Conservation (phyloP, 83 land plant genomes). For the Picea mariana region DNA sequence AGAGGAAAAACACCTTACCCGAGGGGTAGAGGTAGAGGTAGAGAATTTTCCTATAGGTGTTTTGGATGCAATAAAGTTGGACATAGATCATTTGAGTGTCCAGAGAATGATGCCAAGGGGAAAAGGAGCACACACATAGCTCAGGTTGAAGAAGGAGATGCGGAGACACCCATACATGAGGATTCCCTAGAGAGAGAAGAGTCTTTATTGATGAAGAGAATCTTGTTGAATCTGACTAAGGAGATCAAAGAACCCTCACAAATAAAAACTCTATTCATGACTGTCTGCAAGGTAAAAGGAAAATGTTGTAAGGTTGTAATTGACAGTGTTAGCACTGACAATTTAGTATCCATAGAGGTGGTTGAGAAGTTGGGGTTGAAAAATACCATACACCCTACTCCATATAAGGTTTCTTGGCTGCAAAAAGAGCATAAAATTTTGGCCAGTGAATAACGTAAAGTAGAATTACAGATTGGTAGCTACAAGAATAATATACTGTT, state of each 20-base stretch:
- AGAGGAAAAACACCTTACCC: background rate
- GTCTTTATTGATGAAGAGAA: background rate
- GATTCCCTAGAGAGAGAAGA: background rate
- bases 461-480: background rate
- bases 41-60: background rate
- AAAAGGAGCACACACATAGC: too few relatives aligned
- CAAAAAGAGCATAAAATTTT: background rate
- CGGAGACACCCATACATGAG: background rate
- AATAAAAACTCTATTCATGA: background rate
- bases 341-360: background rate
- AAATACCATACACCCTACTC: background rate
- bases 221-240: background rate
- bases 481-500: background rate
- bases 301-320: background rate
- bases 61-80: background rate
- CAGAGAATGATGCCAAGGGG: too few relatives aligned
- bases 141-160: too few relatives aligned
- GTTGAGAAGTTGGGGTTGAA: background rate
- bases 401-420: background rate
- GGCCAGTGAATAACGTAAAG: background rate
- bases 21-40: too few relatives aligned
- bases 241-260: background rate
- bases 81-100: background rate
- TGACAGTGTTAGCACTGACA: background rate
- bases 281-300: background rate